Percentiles rank a stretch among this genome's conserved stretches.
Evolutionary conservation across 768 basidiomycete genomes (phyloP).

Genomic region (Calocybe cyanea): DNA sequence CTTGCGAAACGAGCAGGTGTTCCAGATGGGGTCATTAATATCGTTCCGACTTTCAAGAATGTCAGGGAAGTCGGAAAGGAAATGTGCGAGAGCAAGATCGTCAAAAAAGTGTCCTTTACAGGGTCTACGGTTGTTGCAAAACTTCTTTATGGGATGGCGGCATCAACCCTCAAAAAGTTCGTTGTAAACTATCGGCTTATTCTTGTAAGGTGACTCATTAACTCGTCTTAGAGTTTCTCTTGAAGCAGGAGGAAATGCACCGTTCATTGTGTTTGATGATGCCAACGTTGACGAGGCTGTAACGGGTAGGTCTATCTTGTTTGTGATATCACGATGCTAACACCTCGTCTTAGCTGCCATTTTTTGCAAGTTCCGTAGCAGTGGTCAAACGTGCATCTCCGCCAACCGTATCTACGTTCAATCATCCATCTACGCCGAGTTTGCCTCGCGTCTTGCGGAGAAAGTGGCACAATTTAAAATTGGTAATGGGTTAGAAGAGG

Average conservation of each 20-base stretch:
- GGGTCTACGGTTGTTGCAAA: slow-evolving; percentile 84
- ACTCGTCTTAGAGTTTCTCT: slow-evolving; percentile 53
- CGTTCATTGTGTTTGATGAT: slow-evolving; percentile 97
- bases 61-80: slow-evolving; percentile 88
- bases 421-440: slow-evolving; percentile 86
- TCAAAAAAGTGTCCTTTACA: slow-evolving; percentile 91
- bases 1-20: slow-evolving; percentile 86
- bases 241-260: slow-evolving; percentile 92
- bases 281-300: slow-evolving; percentile 93
- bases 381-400: slow-evolving; percentile 84
- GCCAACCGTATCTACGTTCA: slow-evolving; percentile 95
- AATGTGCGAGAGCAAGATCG: slow-evolving; percentile 82
- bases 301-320: slow-evolving; percentile 46
- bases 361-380: slow-evolving; percentile 72
- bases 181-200: too few species aligned
- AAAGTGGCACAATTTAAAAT: slow-evolving; percentile 81
- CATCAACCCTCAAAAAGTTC: slow-evolving; percentile 81
- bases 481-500: slow-evolving; percentile 80
- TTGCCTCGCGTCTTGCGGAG: slow-evolving; percentile 82
- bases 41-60: slow-evolving; percentile 85
- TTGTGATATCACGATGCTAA: slow-evolving; percentile 1
- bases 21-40: slow-evolving; percentile 92
- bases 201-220: too few species aligned
- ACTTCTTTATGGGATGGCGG: slow-evolving; percentile 64
- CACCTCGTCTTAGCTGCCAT: slow-evolving; percentile 49